These are phyloP conservation scores for Mortierella sp. DNA, from an alignment of 371 early-diverging fungal genomes.

Conservation along the genomic window DNA sequence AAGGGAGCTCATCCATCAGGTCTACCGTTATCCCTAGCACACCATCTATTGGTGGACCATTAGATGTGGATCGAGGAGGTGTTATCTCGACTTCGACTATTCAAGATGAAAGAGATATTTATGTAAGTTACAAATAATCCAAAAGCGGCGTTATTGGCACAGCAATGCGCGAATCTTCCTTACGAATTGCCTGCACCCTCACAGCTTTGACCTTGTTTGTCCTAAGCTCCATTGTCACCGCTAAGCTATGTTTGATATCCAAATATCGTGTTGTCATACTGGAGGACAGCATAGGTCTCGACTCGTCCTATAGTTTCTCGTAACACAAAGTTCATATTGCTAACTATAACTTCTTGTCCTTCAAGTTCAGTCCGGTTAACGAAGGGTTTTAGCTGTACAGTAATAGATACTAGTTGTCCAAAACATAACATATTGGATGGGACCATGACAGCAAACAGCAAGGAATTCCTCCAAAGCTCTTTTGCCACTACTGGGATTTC, in stretches of 20 bases:
- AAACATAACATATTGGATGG: constrained; percentile 10
- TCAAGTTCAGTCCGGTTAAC: background rate
- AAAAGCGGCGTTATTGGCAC: background rate
- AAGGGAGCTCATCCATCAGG: constrained; percentile 14
- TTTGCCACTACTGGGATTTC: background rate
- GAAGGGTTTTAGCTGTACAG: constrained; percentile 1
- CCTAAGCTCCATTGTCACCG: constrained; percentile 11
- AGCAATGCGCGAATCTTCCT: background rate
- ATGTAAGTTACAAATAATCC: background rate
- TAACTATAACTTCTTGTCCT: constrained; percentile 6
- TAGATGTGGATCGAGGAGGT: constrained; percentile 8
- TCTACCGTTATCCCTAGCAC: constrained; percentile 2
- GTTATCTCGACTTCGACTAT: constrained; percentile 23
- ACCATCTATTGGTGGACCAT: constrained; percentile 16
- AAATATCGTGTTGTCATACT: constrained; percentile 14
- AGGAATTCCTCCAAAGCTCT: constrained; percentile 2
- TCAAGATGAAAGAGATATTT: background rate
- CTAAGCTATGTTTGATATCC: constrained; percentile 16
- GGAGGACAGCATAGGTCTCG: constrained; percentile 12
- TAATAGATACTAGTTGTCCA: constrained; percentile 17
- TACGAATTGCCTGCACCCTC: constrained; percentile 11
- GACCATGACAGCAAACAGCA: constrained; percentile 11
- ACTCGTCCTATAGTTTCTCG: constrained; percentile 14
- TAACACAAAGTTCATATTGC: constrained; percentile 10
- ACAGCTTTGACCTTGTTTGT: constrained; percentile 10